Percentiles rank a stretch among this genome's conserved stretches.
phyloP scores from a whole-genome alignment of 192 early-diverging fungal genomes.

The Rhizoclosmatium sp. region DNA sequence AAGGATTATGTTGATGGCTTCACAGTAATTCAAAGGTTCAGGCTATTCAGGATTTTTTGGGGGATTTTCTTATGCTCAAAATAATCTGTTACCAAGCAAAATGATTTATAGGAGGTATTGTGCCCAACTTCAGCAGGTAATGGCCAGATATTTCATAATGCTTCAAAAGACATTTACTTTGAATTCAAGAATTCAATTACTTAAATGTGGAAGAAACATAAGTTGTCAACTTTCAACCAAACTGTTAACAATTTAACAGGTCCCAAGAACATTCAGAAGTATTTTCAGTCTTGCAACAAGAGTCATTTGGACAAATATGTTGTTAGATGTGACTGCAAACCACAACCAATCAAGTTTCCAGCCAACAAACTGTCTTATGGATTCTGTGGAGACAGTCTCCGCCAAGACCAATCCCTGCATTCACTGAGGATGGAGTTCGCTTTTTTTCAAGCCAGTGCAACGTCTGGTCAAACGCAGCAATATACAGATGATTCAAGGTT shows the following conservation, averaged over 20 bases:
- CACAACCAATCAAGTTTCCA: background rate
- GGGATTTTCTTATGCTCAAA: background rate
- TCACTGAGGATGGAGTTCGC: no score
- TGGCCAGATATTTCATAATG: background rate
- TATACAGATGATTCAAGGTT: background rate
- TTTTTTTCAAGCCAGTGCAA: no score
- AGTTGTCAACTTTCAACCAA: no score
- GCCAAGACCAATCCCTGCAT: background rate
- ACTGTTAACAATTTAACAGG: no score
- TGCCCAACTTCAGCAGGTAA: background rate
- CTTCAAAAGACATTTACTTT: background rate
- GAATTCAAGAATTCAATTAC: background rate
- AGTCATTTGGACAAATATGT: background rate
- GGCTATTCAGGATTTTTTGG: background rate
- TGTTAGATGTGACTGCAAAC: background rate
- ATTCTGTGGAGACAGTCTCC: background rate
- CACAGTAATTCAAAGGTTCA: background rate
- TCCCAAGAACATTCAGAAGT: no score
- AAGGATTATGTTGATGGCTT: background rate
- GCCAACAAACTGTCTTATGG: background rate
- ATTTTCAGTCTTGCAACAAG: no score
- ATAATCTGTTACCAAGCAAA: conserved; percentile 1
- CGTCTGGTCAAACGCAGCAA: background rate
- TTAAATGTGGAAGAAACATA: no score
- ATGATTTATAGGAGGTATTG: background rate